Conservation (phyloP, 306 rosid genomes). For the Malus asiatica region DNA sequence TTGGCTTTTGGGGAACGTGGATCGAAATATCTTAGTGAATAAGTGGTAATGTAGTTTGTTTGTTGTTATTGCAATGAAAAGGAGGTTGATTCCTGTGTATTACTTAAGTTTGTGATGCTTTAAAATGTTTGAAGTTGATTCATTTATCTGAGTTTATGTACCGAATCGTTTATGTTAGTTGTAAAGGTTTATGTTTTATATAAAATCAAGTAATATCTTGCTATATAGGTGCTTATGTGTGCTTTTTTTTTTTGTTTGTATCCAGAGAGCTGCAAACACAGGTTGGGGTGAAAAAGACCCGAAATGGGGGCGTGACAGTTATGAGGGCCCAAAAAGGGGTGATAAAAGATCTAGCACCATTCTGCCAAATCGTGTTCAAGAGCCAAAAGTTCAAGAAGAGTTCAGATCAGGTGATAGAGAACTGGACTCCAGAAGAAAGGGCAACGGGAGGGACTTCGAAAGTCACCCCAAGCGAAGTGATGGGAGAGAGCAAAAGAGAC, state of each 20-base stretch:
- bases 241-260: slow-evolving; percentile 13
- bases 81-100: background rate
- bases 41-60: background rate
- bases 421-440: slow-evolving; percentile 22
- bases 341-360: slow-evolving; percentile 28
- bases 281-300: slow-evolving; percentile 77
- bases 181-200: background rate
- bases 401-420: slow-evolving; percentile 19
- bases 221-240: slow-evolving; percentile 8
- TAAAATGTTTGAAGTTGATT: background rate
- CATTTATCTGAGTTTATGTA: background rate
- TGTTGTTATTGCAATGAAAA: background rate
- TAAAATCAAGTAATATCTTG: background rate
- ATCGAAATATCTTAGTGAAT: background rate
- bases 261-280: slow-evolving; percentile 90
- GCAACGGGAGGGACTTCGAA: slow-evolving; percentile 20
- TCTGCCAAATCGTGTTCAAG: slow-evolving; percentile 25
- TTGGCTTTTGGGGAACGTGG: background rate
- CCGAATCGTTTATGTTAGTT: background rate
- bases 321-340: slow-evolving; percentile 39
- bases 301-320: slow-evolving; percentile 63
- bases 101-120: background rate
- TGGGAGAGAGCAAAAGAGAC: slow-evolving; percentile 32
- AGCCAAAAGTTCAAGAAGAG: slow-evolving; percentile 21
- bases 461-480: slow-evolving; percentile 30